phyloP scores from a whole-genome alignment of 768 basidiomycete species.

The Rhizopogon salebrosus region DNA sequence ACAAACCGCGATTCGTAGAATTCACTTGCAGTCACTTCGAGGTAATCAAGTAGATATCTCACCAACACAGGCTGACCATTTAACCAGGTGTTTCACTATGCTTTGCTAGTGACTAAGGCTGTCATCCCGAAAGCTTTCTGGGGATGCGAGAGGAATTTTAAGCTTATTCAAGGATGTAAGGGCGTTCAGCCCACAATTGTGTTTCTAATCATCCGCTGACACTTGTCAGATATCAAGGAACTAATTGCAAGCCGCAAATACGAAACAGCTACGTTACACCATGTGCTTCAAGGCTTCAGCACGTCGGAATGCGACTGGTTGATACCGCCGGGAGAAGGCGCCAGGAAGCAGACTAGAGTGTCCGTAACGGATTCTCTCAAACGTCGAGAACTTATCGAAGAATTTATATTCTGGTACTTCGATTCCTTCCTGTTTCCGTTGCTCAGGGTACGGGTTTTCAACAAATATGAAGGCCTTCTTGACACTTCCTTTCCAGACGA shows the following conservation, averaged over 20 bases:
- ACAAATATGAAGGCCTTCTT: background rate
- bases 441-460: slow-evolving; percentile 52
- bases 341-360: slow-evolving; percentile 40
- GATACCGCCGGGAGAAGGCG: slow-evolving; percentile 36
- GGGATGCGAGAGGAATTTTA: slow-evolving; percentile 68
- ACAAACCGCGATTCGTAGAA: slow-evolving; percentile 76
- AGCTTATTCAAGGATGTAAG: slow-evolving; percentile 53
- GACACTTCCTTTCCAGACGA: slow-evolving; percentile 48
- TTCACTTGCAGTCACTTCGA: slow-evolving; percentile 64
- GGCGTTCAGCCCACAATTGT: background rate
- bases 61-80: background rate
- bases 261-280: slow-evolving; percentile 75
- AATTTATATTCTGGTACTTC: slow-evolving; percentile 94
- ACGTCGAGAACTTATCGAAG: slow-evolving; percentile 74
- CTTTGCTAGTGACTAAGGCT: slow-evolving; percentile 51
- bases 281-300: slow-evolving; percentile 70
- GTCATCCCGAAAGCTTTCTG: slow-evolving; percentile 77
- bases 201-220: background rate
- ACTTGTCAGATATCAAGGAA: slow-evolving; percentile 55
- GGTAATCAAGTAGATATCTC: slow-evolving; percentile 30
- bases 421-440: slow-evolving; percentile 79
- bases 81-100: slow-evolving; percentile 65
- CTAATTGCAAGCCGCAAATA: slow-evolving; percentile 75
- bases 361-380: slow-evolving; percentile 67
- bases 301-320: slow-evolving; percentile 80